Conservation (phyloP, 345 rosid genomes). For the Kandelia obovata region DNA sequence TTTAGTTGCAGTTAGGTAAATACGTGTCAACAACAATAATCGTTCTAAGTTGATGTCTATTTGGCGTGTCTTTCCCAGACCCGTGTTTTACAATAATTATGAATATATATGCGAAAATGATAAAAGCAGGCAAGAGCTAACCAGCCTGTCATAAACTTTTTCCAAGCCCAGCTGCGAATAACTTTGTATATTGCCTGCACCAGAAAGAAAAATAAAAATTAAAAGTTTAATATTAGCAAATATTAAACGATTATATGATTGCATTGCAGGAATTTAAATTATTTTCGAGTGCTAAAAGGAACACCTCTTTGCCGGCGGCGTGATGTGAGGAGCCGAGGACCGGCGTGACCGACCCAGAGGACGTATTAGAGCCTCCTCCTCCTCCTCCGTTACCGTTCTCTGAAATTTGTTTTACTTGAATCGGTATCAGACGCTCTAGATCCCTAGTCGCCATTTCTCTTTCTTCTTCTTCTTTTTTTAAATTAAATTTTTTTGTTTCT, state of each 20-base stretch:
- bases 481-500: too few relatives aligned
- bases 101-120: background rate
- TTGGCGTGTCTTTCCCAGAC: too few relatives aligned
- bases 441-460: constrained; percentile 19
- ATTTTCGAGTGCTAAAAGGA: background rate
- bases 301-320: constrained; percentile 54
- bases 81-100: too few relatives aligned
- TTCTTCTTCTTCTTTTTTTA: background rate
- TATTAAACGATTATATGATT: too few relatives aligned
- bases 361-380: constrained; percentile 26
- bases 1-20: too few relatives aligned
- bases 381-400: constrained; percentile 5
- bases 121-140: constrained; percentile 17
- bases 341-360: constrained; percentile 36
- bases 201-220: background rate
- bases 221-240: too few relatives aligned
- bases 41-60: too few relatives aligned
- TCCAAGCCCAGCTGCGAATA: constrained; percentile 65
- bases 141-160: constrained; percentile 78
- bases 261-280: too few relatives aligned
- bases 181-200: constrained; percentile 58
- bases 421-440: constrained; percentile 48
- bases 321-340: constrained; percentile 35
- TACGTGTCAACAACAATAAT: too few relatives aligned
- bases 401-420: constrained; percentile 11